These are phyloP conservation scores for Beauveria pseudobassiana DNA, from an alignment of 2,329 filamentous ascomycete genomes.

Conservation along the genomic window DNA sequence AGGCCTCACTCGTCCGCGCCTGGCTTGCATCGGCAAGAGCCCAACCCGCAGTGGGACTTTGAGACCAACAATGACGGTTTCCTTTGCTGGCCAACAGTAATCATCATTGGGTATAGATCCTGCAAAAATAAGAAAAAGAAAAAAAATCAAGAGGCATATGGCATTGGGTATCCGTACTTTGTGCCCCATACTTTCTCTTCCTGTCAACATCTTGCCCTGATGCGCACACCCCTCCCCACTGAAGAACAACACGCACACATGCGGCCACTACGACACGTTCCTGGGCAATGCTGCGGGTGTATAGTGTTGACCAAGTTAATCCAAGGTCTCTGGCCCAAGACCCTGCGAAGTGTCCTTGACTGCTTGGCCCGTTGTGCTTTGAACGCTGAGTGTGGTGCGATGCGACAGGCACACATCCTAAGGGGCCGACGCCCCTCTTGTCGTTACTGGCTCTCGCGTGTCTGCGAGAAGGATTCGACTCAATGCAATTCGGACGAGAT, in stretches of 20 bases:
- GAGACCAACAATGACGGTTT: conserved; percentile 11
- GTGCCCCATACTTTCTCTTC: conserved; percentile 24
- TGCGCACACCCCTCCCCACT: conserved; percentile 18
- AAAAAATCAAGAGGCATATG: conserved; percentile 23
- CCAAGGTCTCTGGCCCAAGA: conserved; percentile 17
- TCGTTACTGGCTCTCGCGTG: background rate
- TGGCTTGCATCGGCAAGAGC: conserved; percentile 11
- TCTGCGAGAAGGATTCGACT: background rate
- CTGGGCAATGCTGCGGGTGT: conserved; percentile 13
- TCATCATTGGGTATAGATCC: conserved; percentile 6
- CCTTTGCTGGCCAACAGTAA: conserved; percentile 11
- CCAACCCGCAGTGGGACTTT: conserved; percentile 12
- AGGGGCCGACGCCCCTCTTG: background rate
- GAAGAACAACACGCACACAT: conserved; percentile 10
- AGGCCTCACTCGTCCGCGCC: conserved; percentile 19
- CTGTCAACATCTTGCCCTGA: conserved; percentile 19
- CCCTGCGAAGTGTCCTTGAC: conserved; percentile 17
- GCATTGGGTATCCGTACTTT: conserved; percentile 34
- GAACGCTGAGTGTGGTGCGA: conserved; percentile 2
- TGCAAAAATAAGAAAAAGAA: background rate
- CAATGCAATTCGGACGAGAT: background rate
- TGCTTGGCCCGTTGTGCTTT: conserved; percentile 6
- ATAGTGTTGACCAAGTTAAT: conserved; percentile 6
- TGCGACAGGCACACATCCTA: conserved; percentile 9
- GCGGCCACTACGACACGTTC: conserved; percentile 17